Evolutionary conservation across 306 rosid genomes (phyloP).

Genomic region (Trichosanthes truncata): DNA sequence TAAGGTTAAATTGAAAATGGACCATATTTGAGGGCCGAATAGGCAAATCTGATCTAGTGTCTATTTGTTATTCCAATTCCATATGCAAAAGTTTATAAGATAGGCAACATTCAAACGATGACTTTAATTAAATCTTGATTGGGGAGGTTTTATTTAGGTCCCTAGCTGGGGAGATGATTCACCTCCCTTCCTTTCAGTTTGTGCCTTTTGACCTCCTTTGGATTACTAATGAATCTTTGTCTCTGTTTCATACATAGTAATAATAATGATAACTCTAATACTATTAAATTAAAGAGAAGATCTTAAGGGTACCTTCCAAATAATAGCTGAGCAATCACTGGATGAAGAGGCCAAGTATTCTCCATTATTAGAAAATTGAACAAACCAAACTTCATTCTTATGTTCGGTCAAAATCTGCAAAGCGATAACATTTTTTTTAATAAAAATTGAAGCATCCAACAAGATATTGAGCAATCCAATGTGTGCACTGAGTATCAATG

Average conservation of each 20-base stretch:
- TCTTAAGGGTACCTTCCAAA: conserved; percentile 68
- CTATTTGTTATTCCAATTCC: not conserved
- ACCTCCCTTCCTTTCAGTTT: not conserved
- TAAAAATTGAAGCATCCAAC: not conserved
- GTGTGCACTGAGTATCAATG: not conserved
- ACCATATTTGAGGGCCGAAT: not conserved
- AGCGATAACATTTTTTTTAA: not conserved
- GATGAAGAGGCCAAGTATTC: conserved; percentile 82
- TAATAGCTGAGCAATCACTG: conserved; percentile 73
- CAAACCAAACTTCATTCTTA: conserved; percentile 88
- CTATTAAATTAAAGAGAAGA: not conserved
- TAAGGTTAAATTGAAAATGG: not conserved
- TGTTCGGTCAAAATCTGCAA: conserved; percentile 84
- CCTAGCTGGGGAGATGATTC: not conserved
- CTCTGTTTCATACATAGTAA: not conserved
- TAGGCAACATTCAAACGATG: not conserved
- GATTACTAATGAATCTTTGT: not conserved
- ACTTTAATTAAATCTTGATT: not conserved
- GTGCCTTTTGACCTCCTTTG: not conserved
- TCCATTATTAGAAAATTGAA: conserved; percentile 83
- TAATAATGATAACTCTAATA: not conserved
- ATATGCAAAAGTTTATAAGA: not conserved
- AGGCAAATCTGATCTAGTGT: not conserved
- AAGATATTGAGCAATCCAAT: not conserved
- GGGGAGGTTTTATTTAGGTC: not conserved